These are phyloP conservation scores for Phialemonium atrogriseum DNA, from an alignment of 2,329 filamentous ascomycete genomes.

Conservation along the genomic window DNA sequence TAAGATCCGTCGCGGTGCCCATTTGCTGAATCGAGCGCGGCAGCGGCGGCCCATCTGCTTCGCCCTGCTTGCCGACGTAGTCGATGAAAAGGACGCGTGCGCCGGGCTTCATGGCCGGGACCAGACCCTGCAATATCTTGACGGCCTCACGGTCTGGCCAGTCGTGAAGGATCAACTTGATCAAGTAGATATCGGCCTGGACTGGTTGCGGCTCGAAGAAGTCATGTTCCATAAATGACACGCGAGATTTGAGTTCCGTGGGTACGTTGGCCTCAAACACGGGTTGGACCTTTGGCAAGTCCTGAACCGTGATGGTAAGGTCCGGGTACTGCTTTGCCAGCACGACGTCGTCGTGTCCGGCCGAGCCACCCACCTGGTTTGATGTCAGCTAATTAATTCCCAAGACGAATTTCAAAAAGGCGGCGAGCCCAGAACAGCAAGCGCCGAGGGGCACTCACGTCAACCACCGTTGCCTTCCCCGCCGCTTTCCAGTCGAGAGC, in stretches of 20 bases:
- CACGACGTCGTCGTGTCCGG: conserved; percentile 30
- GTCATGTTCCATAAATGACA: not conserved
- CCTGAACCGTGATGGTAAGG: conserved; percentile 34
- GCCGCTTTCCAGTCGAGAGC: conserved; percentile 28
- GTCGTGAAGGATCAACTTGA: not conserved
- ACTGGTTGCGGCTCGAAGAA: not conserved
- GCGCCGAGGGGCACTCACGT: conserved; percentile 27
- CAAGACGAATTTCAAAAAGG: not conserved
- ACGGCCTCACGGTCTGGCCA: not conserved
- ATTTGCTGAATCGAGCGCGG: no score
- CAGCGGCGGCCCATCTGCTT: no score
- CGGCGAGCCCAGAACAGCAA: not conserved
- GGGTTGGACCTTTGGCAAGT: conserved; percentile 28
- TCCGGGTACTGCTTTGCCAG: conserved; percentile 31
- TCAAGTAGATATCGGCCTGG: not conserved
- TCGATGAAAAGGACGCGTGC: conserved; percentile 1
- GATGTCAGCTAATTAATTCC: not conserved
- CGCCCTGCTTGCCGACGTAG: no score
- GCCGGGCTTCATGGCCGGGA: not conserved
- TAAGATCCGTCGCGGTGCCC: no score
- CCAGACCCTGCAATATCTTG: not conserved
- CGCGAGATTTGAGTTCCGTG: not conserved
- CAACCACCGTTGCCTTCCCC: conserved; percentile 28
- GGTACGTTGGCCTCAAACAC: conserved; percentile 42
- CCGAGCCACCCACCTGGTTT: conserved; percentile 31